These are phyloP conservation scores for Brassica balearica DNA, from an alignment of 441 rosid species.

Conservation along the genomic window DNA sequence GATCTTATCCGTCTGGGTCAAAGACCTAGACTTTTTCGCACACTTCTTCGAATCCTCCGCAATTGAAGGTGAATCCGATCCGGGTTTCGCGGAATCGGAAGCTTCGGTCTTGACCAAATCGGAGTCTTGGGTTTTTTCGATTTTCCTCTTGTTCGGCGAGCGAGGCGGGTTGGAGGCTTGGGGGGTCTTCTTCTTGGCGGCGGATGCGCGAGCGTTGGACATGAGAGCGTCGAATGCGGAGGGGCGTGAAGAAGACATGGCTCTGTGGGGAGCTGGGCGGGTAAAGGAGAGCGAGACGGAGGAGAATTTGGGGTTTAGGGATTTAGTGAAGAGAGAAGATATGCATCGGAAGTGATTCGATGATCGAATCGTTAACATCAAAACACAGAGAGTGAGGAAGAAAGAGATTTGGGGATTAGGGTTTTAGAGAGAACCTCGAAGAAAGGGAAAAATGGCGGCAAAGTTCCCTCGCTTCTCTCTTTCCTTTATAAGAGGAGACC, in stretches of 20 bases:
- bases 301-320: conserved; percentile 19
- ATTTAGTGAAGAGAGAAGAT: conserved; percentile 23
- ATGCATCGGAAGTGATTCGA: conserved; percentile 17
- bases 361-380: too few species aligned
- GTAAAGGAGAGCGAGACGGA: conserved; percentile 19
- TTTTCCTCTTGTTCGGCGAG: conserved; percentile 68
- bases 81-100: conserved; percentile 36
- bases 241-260: conserved; percentile 74
- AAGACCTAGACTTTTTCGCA: conserved; percentile 49
- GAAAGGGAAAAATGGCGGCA: too few species aligned
- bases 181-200: conserved; percentile 54
- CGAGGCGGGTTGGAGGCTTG: conserved; percentile 31
- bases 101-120: conserved; percentile 27
- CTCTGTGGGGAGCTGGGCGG: conserved; percentile 19
- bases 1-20: conserved; percentile 44
- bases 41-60: conserved; percentile 40
- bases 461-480: too few species aligned
- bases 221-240: conserved; percentile 88
- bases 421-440: too few species aligned
- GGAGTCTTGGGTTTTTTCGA: conserved; percentile 38
- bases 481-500: too few species aligned
- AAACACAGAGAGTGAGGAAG: background rate
- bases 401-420: background rate
- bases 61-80: conserved; percentile 18
- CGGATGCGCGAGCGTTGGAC: conserved; percentile 79